Conservation (phyloP, 805 yeast species). For the Kodamaea fukazawae region DNA sequence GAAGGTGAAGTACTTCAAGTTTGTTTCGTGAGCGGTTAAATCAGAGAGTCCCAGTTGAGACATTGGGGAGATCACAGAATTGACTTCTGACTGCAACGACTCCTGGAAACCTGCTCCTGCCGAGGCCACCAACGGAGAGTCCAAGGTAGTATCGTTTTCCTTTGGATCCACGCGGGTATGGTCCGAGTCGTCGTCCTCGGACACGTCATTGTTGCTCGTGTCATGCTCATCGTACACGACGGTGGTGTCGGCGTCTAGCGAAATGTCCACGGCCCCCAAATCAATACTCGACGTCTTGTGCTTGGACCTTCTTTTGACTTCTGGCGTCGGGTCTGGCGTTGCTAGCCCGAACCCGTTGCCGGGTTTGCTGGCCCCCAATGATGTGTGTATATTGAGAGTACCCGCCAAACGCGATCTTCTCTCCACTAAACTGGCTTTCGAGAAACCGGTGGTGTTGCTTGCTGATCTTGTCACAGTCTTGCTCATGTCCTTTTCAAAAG, state of each 20-base stretch:
- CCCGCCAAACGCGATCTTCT: background rate
- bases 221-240: background rate
- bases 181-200: background rate
- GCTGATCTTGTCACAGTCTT: slow-evolving; percentile 1
- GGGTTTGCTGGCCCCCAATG: background rate
- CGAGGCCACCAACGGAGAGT: too few relatives aligned
- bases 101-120: background rate
- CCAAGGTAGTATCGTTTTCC: too few relatives aligned
- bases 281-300: slow-evolving; percentile 1
- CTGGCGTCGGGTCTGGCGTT: slow-evolving; percentile 4
- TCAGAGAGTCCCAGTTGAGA: slow-evolving; percentile 3
- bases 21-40: slow-evolving; percentile 1
- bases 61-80: slow-evolving; percentile 4
- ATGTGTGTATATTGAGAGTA: background rate
- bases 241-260: background rate
- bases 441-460: too few relatives aligned
- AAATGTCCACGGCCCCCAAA: background rate
- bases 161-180: too few relatives aligned
- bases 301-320: background rate
- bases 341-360: background rate
- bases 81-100: slow-evolving; percentile 3
- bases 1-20: slow-evolving; percentile 19
- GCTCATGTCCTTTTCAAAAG: background rate
- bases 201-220: background rate
- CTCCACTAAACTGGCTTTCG: background rate